Base-by-base conservation (phyloP, 2,329 filamentous ascomycete genomes). In the Xylariaceae sp. region DNA sequence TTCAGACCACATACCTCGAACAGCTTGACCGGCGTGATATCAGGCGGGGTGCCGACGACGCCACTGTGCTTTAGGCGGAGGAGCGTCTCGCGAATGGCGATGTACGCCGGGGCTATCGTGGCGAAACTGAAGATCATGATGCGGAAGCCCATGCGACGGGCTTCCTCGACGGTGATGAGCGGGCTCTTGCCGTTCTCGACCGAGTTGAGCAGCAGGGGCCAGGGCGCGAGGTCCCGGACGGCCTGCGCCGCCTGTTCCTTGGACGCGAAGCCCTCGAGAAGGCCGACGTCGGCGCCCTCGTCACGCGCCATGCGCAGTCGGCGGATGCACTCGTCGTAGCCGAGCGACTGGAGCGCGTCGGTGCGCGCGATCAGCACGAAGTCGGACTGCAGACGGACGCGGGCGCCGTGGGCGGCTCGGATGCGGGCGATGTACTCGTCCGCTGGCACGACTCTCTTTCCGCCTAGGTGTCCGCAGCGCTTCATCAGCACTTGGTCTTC, bases 301-400 rank as follows among this genome's bases (percentile, higher is more conserved):
- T 73, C 72, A 0, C 76, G 69, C 0, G 83, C 83, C 1, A 69
- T 72, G 54, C 70, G 70, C 27, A 86, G 67, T 1, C 83, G 69
- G 1, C 62, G 60, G 6, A 84, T 66, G 2, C 80, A 78, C 60
- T 79, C 80, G 7, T 81, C 79, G 58, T 80, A 86, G 0, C 82
- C 83, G 4, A 75, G 71, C 0, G 73, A 70, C 56, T 83, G 80
- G 3, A 84, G 68, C 1, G 83, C 79, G 61, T 87, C 84, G 0
- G 83, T 86, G 8, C 84, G 74, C 1, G 83, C 83, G 54, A 87
- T 86, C 53, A 87, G 75, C 31, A 87, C 75, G 39, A 87, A 82
- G 58, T 86, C 83, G 12, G 74, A 74, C 8, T 72, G 71, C 32
- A 77, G 65, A 19, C 72, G 69, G 27, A 74, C 67, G 2, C 81